Base-by-base conservation (phyloP, 2,329 filamentous ascomycete genomes). In the Ophiostoma ulmi region DNA sequence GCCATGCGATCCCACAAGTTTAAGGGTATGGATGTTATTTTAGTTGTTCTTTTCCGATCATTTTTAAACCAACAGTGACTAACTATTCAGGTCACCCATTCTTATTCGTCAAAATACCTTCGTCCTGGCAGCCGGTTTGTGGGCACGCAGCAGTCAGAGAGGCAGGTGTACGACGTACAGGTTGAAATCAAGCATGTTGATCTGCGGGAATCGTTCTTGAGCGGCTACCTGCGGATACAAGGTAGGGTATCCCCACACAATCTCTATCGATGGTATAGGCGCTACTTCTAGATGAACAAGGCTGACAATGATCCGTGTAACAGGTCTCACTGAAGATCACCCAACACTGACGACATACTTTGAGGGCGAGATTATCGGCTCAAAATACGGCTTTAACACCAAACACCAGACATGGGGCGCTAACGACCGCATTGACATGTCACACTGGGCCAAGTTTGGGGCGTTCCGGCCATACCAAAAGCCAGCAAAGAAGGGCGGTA, bases 321-420 rank as follows among this genome's bases (percentile, higher is more conserved):
- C 75, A 97, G 94, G 94, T 69, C 84, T 99, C 20, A 98, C 95
- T 0, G 91, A 96, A 78, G 94, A 97, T 80, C 94, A 98, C 78
- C 94, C 94, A 14, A 97, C 94, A n/a, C 84, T 99, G 68, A 98
- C 94, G 10, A 99, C 95, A 1, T 99, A 96, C 79, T 99, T 99
- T 76, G 94, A 98, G 80, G 94, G 94, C 79, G 95, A 99, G 81
- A 97, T 99, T 70, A 97, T 99, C 74, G 95, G 95, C 67, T 90
- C 89, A 71, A 97, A 97, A 78, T 94, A 98, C 81, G 91, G 89
- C n/a, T 99, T 99, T 82, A 87, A 91, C 73, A 99, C 95, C 52
- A 88, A 91, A 74, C 92, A 97, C 79, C 87, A 92, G 71, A 88
- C 89, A 76, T 99, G 95, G 95, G 95, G 94, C 69, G 94, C 93